A percentile compares a stretch with the other conserved stretches of the same genome.
Conservation (phyloP, 345 rosid species). For the Turnera subulata region DNA sequence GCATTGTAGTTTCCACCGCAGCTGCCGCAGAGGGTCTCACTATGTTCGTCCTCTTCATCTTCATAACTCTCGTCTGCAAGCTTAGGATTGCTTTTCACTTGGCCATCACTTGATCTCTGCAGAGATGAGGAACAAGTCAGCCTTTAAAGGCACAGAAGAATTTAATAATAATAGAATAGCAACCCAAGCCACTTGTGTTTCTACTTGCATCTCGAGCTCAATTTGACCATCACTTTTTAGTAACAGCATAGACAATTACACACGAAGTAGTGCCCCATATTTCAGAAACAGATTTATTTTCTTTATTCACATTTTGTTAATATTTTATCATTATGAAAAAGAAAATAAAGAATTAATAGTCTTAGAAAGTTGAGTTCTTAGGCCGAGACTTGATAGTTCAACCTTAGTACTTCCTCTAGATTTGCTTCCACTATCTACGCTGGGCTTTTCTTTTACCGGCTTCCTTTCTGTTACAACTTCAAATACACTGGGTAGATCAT, state of each 20-base stretch:
- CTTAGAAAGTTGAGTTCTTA: neutral
- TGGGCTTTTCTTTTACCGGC: constrained; percentile 79
- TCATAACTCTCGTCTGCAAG: constrained; percentile 50
- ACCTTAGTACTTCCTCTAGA: constrained; percentile 75
- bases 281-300: neutral
- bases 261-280: too few species aligned
- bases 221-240: too few species aligned
- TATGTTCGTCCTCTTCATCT: constrained; percentile 84
- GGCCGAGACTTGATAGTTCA: constrained; percentile 1
- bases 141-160: neutral
- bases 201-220: too few species aligned
- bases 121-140: neutral
- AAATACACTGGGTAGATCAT: constrained; percentile 88
- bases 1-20: constrained; percentile 77
- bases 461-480: constrained; percentile 94
- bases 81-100: constrained; percentile 50
- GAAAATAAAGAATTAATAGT: neutral
- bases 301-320: neutral
- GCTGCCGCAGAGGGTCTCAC: constrained; percentile 75
- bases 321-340: too few species aligned
- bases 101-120: constrained; percentile 71
- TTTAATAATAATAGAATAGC: too few species aligned
- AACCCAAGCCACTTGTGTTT: too few species aligned
- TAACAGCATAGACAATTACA: too few species aligned
- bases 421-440: constrained; percentile 83